Conservation (phyloP, 2,329 filamentous ascomycete genomes). For the Paecilomyces sp. region DNA sequence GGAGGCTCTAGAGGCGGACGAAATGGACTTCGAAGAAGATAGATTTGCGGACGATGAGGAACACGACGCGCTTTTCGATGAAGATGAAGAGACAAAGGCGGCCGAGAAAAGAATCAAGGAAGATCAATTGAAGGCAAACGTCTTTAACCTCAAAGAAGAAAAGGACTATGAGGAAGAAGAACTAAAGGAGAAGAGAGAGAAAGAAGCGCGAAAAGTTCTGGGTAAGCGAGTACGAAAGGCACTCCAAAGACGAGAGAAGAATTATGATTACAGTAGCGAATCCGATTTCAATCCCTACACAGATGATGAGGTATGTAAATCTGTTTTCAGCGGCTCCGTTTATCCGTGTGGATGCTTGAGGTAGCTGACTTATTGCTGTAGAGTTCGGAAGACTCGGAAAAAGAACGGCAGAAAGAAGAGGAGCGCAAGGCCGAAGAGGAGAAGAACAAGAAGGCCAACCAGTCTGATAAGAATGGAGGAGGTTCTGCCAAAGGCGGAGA, state of each 20-base stretch:
- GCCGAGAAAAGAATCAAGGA: slow-evolving; percentile 66
- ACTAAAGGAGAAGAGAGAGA: slow-evolving; percentile 55
- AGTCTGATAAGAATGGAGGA: slow-evolving; percentile 45
- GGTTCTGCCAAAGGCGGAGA: slow-evolving; percentile 63
- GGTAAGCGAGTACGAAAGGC: slow-evolving; percentile 75
- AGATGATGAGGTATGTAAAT: slow-evolving; percentile 40
- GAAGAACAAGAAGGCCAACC: slow-evolving; percentile 46
- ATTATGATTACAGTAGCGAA: slow-evolving; percentile 76
- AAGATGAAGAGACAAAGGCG: slow-evolving; percentile 73
- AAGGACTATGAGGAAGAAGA: slow-evolving; percentile 63
- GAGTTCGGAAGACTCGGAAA: slow-evolving; percentile 58
- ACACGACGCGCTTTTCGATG: slow-evolving; percentile 67
- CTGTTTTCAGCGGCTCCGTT: slow-evolving; percentile 11
- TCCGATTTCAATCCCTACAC: slow-evolving; percentile 52
- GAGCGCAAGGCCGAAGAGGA: slow-evolving; percentile 54
- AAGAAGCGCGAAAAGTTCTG: slow-evolving; percentile 60
- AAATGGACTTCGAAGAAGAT: slow-evolving; percentile 63
- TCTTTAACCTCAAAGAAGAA: slow-evolving; percentile 72
- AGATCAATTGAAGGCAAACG: slow-evolving; percentile 78
- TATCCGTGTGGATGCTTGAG: too few species aligned
- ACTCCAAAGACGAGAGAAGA: slow-evolving; percentile 76
- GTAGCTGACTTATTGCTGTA: slow-evolving; percentile 19
- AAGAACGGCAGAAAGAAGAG: slow-evolving; percentile 54
- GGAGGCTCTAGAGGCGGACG: slow-evolving; percentile 53
- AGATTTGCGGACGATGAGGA: slow-evolving; percentile 86